These are phyloP conservation scores for Apiospora kogelbergensis DNA, from an alignment of 2,329 filamentous ascomycete genomes.

Conservation along the genomic window DNA sequence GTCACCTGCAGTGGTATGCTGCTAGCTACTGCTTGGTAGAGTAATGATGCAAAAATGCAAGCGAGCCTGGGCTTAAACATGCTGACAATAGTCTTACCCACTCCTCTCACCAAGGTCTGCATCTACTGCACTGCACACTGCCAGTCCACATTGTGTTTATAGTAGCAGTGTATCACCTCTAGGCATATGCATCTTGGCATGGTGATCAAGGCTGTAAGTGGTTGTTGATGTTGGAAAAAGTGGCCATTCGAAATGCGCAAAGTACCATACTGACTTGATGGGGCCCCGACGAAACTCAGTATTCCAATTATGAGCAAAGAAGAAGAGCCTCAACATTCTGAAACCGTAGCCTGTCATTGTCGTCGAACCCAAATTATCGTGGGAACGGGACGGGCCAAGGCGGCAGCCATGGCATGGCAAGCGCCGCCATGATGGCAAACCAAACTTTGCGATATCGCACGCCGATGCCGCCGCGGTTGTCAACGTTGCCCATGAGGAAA, in stretches of 20 bases:
- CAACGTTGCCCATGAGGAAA: neutral
- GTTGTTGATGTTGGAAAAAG: neutral
- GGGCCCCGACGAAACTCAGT: neutral
- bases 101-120: neutral
- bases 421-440: constrained; percentile 1
- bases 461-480: neutral
- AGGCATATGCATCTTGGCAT: neutral
- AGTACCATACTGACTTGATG: neutral
- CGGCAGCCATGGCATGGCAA: neutral
- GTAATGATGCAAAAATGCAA: neutral
- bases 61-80: neutral
- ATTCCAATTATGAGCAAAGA: neutral
- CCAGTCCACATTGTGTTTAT: neutral
- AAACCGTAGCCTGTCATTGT: neutral
- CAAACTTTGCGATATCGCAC: constrained; percentile 8
- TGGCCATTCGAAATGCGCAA: neutral
- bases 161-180: constrained; percentile 3
- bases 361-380: neutral
- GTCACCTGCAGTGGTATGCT: constrained; percentile 3
- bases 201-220: neutral
- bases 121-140: neutral
- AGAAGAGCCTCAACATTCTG: constrained; percentile 2
- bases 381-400: neutral
- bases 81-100: neutral
- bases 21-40: neutral